Percentiles rank a stretch among this genome's conserved stretches.
phyloP scores from a whole-genome alignment of 2,329 filamentous ascomycete species.

The Botrytis porri region DNA sequence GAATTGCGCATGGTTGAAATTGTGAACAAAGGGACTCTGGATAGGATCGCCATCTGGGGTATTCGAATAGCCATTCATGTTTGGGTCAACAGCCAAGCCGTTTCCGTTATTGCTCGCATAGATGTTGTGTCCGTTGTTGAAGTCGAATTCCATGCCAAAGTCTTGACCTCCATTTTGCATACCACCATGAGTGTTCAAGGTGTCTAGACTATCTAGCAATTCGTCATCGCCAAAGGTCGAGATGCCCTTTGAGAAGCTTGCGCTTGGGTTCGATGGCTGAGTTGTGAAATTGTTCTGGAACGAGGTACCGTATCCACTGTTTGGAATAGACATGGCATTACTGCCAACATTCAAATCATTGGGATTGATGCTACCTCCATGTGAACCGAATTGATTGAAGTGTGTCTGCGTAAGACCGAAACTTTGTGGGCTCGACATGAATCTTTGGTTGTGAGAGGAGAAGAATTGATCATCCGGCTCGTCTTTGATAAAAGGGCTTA shows the following conservation, averaged over 20 bases:
- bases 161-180: constrained; percentile 55
- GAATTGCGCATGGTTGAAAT: constrained; percentile 76
- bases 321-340: constrained; percentile 49
- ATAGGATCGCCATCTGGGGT: constrained; percentile 91
- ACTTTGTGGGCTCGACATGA: constrained; percentile 36
- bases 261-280: constrained; percentile 53
- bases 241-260: constrained; percentile 73
- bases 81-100: constrained; percentile 58
- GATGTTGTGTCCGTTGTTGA: constrained; percentile 52
- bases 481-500: constrained; percentile 63
- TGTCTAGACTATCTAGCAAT: constrained; percentile 69
- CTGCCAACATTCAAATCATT: constrained; percentile 75
- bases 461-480: constrained; percentile 62
- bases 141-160: constrained; percentile 57
- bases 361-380: constrained; percentile 69
- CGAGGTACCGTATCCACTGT: constrained; percentile 51
- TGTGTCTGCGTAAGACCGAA: constrained; percentile 48
- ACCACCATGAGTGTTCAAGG: constrained; percentile 45
- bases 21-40: constrained; percentile 81
- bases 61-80: constrained; percentile 79
- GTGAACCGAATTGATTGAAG: constrained; percentile 39
- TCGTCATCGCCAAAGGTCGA: constrained; percentile 86
- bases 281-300: constrained; percentile 61
- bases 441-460: constrained; percentile 36
- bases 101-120: constrained; percentile 55